Evolutionary conservation across 2,329 filamentous ascomycete genomes (phyloP).

Genomic region (Paracoccidioides lutzii): DNA sequence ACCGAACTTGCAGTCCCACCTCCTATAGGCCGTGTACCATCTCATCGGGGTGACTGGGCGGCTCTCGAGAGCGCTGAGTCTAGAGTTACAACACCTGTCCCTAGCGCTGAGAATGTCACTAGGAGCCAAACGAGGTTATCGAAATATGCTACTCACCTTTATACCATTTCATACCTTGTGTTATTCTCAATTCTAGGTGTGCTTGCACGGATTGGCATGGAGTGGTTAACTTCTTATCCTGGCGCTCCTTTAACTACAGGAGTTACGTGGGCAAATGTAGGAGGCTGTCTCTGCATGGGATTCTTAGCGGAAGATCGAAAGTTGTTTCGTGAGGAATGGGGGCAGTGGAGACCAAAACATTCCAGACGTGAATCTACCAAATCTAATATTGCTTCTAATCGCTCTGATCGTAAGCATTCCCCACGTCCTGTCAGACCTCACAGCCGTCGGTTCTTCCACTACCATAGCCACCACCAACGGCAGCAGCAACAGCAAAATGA

Average conservation of each 20-base stretch:
- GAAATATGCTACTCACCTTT: slow-evolving; percentile 44
- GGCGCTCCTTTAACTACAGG: slow-evolving; percentile 61
- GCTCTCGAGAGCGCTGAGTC: slow-evolving; percentile 22
- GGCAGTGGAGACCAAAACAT: slow-evolving; percentile 14
- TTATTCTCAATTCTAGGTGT: slow-evolving; percentile 79
- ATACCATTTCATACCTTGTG: slow-evolving; percentile 68
- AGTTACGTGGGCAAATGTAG: slow-evolving; percentile 79
- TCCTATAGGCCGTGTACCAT: slow-evolving; percentile 32
- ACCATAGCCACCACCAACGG: neutral
- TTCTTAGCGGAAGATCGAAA: slow-evolving; percentile 68
- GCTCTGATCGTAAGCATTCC: slow-evolving; percentile 14
- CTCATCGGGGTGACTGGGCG: slow-evolving; percentile 25
- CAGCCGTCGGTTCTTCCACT: slow-evolving; percentile 11
- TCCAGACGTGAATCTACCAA: neutral
- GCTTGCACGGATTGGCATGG: slow-evolving; percentile 65
- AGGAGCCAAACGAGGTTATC: slow-evolving; percentile 28
- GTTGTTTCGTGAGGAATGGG: slow-evolving; percentile 60
- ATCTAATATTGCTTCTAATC: neutral
- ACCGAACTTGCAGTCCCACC: slow-evolving; percentile 24
- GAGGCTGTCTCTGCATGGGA: slow-evolving; percentile 69
- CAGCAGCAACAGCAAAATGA: neutral
- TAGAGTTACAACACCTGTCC: slow-evolving; percentile 10
- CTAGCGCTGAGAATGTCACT: slow-evolving; percentile 7
- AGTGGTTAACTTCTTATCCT: slow-evolving; percentile 67
- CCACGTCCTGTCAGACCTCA: slow-evolving; percentile 17